phyloP scores from a whole-genome alignment of 768 basidiomycete genomes.

The Kwoniella europaea region DNA sequence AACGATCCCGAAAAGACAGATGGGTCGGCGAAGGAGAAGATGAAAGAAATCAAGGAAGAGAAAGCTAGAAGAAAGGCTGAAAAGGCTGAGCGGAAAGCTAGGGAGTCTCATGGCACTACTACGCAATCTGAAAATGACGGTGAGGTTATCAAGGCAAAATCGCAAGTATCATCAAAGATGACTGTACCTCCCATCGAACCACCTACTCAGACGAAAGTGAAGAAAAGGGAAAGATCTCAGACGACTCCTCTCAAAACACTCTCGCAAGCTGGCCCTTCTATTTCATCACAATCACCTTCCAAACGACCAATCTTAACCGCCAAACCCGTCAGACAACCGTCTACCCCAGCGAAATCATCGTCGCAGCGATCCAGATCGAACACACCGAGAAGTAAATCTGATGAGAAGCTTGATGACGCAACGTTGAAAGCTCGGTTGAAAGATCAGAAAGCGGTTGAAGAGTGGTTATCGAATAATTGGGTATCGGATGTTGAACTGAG shows the following conservation, averaged over 20 bases:
- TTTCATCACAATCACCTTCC: background rate
- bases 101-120: background rate
- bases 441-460: slow-evolving; percentile 25
- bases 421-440: slow-evolving; percentile 15
- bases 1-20: background rate
- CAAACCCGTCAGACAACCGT: slow-evolving; percentile 1
- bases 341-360: background rate
- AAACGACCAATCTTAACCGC: slow-evolving; percentile 6
- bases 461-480: slow-evolving; percentile 35
- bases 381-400: background rate
- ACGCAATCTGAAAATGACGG: background rate
- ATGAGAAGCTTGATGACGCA: slow-evolving; percentile 10
- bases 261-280: slow-evolving; percentile 16
- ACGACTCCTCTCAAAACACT: slow-evolving; percentile 13
- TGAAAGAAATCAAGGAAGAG: slow-evolving; percentile 8
- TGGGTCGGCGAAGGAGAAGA: background rate
- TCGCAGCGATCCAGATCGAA: background rate
- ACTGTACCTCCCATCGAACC: background rate
- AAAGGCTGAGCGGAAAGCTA: slow-evolving; percentile 7
- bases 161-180: slow-evolving; percentile 4
- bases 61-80: slow-evolving; percentile 8
- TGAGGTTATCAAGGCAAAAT: background rate
- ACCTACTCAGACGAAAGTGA: background rate
- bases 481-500: slow-evolving; percentile 23
- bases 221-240: background rate